A percentile compares a stretch with the other conserved stretches of the same genome.
phyloP scores from a whole-genome alignment of 257 asterid species.

The Solanum commersonii region DNA sequence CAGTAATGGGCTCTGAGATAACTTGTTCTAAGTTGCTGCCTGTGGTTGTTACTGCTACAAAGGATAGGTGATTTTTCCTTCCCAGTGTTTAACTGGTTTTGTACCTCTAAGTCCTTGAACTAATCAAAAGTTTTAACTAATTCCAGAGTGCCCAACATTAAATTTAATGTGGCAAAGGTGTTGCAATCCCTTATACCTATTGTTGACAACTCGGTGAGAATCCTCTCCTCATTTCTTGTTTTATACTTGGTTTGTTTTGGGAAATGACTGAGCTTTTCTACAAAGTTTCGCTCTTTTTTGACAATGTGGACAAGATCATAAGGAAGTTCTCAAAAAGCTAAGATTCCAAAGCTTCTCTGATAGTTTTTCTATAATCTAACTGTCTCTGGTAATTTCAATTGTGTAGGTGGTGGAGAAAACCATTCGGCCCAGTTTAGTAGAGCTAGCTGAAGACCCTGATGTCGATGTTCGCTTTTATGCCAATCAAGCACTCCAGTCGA shows the following conservation, averaged over 20 bases:
- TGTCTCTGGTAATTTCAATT: not conserved
- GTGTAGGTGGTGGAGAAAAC: slow-evolving; percentile 48
- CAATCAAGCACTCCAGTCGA: slow-evolving; percentile 49
- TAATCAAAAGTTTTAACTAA: not conserved
- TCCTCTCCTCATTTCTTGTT: not conserved
- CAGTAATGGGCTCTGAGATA: slow-evolving; percentile 92
- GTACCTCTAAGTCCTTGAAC: not conserved
- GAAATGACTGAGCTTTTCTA: not conserved
- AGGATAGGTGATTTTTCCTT: slow-evolving; percentile 35
- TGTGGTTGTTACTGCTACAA: slow-evolving; percentile 44
- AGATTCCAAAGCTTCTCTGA: not conserved
- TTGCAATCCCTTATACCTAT: slow-evolving; percentile 55
- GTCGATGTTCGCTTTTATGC: slow-evolving; percentile 65
- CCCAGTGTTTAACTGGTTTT: not conserved
- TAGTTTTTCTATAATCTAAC: not conserved
- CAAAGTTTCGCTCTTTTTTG: not conserved
- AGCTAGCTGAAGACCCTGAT: slow-evolving; percentile 61
- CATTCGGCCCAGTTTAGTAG: slow-evolving; percentile 52
- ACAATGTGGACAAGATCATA: not conserved
- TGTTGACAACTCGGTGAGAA: slow-evolving; percentile 53
- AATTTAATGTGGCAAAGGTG: slow-evolving; percentile 68
- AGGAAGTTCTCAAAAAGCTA: not conserved
- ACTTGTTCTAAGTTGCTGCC: slow-evolving; percentile 84
- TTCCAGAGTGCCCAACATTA: slow-evolving; percentile 59
- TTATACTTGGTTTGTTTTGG: not conserved